A percentile compares a stretch with the other conserved stretches of the same genome.
These are phyloP conservation scores for Aurifilum marmelostoma DNA, from an alignment of 2,329 filamentous ascomycete genomes.

Conservation along the genomic window DNA sequence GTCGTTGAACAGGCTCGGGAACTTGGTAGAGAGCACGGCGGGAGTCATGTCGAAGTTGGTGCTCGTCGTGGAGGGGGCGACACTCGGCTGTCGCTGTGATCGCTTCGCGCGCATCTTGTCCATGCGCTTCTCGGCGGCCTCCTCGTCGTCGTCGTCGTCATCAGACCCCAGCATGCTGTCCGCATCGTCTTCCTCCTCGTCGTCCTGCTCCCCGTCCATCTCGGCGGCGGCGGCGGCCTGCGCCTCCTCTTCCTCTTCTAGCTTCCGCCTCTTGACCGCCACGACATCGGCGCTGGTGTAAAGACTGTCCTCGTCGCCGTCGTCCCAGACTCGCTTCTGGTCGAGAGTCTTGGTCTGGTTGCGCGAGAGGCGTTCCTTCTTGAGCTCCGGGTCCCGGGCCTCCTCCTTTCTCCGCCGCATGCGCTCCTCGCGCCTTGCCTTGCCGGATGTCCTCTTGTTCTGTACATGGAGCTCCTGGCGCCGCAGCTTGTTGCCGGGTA, in stretches of 20 bases:
- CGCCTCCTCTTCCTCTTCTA: constrained; percentile 53
- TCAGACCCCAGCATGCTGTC: constrained; percentile 81
- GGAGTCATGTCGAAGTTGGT: constrained; percentile 68
- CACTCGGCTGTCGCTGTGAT: constrained; percentile 50
- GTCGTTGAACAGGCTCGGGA: constrained; percentile 65
- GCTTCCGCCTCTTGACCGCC: constrained; percentile 59
- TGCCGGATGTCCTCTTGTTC: constrained; percentile 76
- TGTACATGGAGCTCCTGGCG: constrained; percentile 78
- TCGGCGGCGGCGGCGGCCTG: constrained; percentile 42
- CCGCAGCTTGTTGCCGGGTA: constrained; percentile 74
- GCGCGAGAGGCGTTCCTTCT: constrained; percentile 70
- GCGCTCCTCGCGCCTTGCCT: constrained; percentile 74
- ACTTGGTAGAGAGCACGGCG: constrained; percentile 61
- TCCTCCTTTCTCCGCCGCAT: constrained; percentile 84
- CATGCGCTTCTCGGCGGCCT: constrained; percentile 43
- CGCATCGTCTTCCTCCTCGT: constrained; percentile 56
- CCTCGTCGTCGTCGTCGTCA: constrained; percentile 46
- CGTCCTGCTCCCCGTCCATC: constrained; percentile 45
- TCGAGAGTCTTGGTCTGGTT: constrained; percentile 85
- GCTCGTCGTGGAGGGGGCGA: constrained; percentile 62
- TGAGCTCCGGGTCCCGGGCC: constrained; percentile 76
- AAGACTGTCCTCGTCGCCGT: constrained; percentile 64
- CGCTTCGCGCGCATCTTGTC: constrained; percentile 51
- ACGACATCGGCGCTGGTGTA: constrained; percentile 61
- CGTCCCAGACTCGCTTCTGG: constrained; percentile 88